Conservation (phyloP, 1,284 basidiomycete species). For the Meripilus lineatus region DNA sequence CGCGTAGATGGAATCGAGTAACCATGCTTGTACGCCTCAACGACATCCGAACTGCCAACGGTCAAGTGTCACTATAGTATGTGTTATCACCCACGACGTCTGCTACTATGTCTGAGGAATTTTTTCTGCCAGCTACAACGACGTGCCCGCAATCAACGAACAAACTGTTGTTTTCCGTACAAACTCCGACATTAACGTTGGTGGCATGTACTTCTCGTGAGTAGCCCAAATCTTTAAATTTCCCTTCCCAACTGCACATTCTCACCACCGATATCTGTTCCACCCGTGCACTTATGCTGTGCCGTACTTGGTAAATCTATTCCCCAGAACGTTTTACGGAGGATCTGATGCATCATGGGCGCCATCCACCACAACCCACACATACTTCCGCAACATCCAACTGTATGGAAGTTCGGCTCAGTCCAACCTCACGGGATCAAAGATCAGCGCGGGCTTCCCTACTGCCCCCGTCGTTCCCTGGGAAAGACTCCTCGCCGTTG, state of each 20-base stretch:
- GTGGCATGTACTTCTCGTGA: conserved; percentile 43
- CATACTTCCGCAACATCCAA: conserved; percentile 66
- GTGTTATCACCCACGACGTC: conserved; percentile 5
- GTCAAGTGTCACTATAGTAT: conserved; percentile 26
- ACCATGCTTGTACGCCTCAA: conserved; percentile 27
- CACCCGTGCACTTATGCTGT: neutral
- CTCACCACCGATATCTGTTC: neutral
- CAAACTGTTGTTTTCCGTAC: conserved; percentile 21
- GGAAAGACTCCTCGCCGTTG: neutral
- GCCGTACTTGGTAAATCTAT: neutral
- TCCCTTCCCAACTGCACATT: neutral
- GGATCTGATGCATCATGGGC: conserved; percentile 64
- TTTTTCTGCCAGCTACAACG: conserved; percentile 23
- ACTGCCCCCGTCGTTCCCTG: neutral
- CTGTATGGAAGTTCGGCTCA: conserved; percentile 25
- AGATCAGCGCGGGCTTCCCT: neutral
- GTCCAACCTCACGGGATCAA: conserved; percentile 23
- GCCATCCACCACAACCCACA: conserved; percentile 52
- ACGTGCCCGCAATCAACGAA: conserved; percentile 23
- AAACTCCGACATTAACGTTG: conserved; percentile 29
- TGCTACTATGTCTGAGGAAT: neutral
- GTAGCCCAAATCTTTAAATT: conserved; percentile 5
- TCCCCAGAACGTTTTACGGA: conserved; percentile 65
- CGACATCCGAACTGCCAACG: conserved; percentile 22
- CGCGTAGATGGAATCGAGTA: conserved; percentile 25